Percentiles rank a stretch among this genome's conserved stretches.
These are phyloP conservation scores for Rhodotorula diobovata DNA, from an alignment of 768 basidiomycete species.

Conservation along the genomic window DNA sequence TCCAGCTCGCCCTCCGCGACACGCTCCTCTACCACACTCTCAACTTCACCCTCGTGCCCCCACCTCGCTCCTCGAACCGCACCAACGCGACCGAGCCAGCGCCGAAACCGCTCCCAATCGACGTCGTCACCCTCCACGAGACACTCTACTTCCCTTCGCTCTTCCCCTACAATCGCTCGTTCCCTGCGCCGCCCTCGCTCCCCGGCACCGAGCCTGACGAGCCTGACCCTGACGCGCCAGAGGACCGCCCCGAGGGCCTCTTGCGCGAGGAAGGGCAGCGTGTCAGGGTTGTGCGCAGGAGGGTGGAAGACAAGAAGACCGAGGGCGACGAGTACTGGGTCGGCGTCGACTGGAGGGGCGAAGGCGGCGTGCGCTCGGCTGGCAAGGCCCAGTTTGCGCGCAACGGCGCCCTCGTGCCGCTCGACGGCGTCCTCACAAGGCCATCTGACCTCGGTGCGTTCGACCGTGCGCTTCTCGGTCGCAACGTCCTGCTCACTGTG, in stretches of 20 bases:
- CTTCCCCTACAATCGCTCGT: constrained; percentile 50
- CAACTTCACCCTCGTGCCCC: constrained; percentile 63
- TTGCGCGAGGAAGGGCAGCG: constrained; percentile 77
- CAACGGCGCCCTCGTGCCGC: constrained; percentile 74
- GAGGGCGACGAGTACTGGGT: constrained; percentile 52
- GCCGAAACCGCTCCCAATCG: constrained; percentile 43
- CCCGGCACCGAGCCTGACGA: constrained; percentile 29
- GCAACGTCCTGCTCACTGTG: neutral
- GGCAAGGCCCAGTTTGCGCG: constrained; percentile 58
- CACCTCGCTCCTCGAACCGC: constrained; percentile 51
- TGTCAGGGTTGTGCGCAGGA: constrained; percentile 58
- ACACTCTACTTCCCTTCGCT: constrained; percentile 66
- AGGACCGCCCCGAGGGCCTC: constrained; percentile 62
- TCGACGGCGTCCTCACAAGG: constrained; percentile 66
- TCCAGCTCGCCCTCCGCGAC: constrained; percentile 76
- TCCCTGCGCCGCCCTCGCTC: constrained; percentile 26
- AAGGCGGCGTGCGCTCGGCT: constrained; percentile 65
- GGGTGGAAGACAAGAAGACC: constrained; percentile 17
- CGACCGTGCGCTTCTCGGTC: neutral
- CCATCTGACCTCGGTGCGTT: constrained; percentile 69
- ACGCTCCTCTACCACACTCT: constrained; percentile 91
- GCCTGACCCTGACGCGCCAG: constrained; percentile 19
- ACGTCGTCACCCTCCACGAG: constrained; percentile 64
- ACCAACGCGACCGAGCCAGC: constrained; percentile 11
- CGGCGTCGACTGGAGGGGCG: constrained; percentile 72